Conservation (phyloP, 192 early-diverging fungal species). For the Backusella australiensis region DNA sequence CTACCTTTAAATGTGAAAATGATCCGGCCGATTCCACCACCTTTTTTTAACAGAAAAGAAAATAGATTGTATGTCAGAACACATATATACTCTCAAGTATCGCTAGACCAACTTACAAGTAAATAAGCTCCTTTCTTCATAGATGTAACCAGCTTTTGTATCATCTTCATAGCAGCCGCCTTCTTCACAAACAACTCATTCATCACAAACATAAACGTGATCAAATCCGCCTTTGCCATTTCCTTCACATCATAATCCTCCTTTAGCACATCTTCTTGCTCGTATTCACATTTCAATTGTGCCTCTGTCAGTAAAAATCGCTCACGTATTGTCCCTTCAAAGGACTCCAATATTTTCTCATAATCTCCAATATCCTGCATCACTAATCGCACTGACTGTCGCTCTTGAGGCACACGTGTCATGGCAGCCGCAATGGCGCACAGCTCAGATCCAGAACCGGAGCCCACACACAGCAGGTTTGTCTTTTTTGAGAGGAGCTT, state of each 20-base stretch:
- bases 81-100: neutral
- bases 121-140: constrained; percentile 68
- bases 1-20: constrained; percentile 83
- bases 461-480: constrained; percentile 67
- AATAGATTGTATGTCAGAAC: neutral
- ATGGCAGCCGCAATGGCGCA: constrained; percentile 76
- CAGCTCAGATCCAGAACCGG: constrained; percentile 85
- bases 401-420: constrained; percentile 39
- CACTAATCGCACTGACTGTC: constrained; percentile 38
- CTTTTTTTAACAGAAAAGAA: constrained; percentile 18
- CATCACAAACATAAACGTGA: constrained; percentile 90
- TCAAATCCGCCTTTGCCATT: constrained; percentile 51
- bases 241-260: constrained; percentile 20
- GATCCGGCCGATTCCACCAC: constrained; percentile 90
- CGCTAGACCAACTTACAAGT: constrained; percentile 46
- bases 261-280: constrained; percentile 59
- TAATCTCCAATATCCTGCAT: constrained; percentile 72
- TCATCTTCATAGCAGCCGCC: constrained; percentile 68
- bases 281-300: constrained; percentile 55
- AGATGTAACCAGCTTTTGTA: constrained; percentile 62
- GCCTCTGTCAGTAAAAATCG: constrained; percentile 50
- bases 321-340: constrained; percentile 52
- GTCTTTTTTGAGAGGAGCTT: constrained; percentile 45
- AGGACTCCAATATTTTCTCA: constrained; percentile 45
- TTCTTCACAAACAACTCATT: constrained; percentile 90